A percentile compares a stretch with the other conserved stretches of the same genome.
Conservation (phyloP, 257 asterid genomes). For the Solanum lycopersicoides region DNA sequence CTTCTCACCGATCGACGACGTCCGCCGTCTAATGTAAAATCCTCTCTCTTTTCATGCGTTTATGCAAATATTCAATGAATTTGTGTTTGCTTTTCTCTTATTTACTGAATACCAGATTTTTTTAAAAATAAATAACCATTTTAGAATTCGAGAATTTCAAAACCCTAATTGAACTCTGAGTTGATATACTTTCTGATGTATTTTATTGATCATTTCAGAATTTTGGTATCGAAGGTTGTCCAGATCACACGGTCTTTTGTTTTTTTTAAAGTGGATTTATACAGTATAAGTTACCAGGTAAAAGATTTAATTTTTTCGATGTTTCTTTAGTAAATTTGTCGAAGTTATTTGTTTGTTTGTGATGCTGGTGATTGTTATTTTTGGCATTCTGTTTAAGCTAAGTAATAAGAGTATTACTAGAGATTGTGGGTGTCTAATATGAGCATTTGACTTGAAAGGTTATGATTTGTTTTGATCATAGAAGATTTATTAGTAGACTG, state of each 20-base stretch:
- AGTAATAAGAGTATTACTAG: constrained; percentile 12
- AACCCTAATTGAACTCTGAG: constrained; percentile 68
- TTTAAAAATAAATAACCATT: not conserved
- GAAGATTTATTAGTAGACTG: not conserved
- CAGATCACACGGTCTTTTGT: constrained; percentile 37
- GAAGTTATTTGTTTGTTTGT: not conserved
- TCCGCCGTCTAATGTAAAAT: constrained; percentile 8
- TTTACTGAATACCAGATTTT: not conserved
- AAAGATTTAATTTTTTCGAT: not conserved
- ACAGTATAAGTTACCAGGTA: constrained; percentile 19
- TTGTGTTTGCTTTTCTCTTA: constrained; percentile 4
- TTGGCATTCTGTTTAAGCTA: not conserved
- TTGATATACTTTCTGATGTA: constrained; percentile 15
- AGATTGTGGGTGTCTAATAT: constrained; percentile 16
- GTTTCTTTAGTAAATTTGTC: not conserved
- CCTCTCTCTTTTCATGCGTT: constrained; percentile 3
- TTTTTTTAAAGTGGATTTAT: constrained; percentile 11
- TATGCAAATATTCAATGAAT: not conserved
- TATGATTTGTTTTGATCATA: not conserved
- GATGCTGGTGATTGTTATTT: not conserved
- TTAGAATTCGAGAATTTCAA: constrained; percentile 9
- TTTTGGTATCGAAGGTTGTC: constrained; percentile 25
- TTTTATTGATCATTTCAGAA: constrained; percentile 32
- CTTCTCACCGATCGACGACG: constrained; percentile 32
- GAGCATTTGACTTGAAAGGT: not conserved